Evolutionary conservation across 2,329 filamentous ascomycete genomes (phyloP).

Genomic region (Sphaerulina vaccinii): DNA sequence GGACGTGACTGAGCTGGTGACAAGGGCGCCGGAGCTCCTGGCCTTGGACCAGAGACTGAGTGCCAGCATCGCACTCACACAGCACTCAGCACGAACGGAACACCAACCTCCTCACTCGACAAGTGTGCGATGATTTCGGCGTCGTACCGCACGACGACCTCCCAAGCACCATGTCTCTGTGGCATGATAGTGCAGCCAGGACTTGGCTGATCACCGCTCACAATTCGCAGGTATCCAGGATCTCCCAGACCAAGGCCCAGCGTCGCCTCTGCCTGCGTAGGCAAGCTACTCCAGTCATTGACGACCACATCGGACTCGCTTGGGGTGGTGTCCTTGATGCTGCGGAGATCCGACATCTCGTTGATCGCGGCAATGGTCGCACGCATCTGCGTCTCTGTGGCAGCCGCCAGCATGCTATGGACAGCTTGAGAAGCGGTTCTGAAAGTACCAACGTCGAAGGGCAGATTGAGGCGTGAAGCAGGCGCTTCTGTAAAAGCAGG

Average conservation of each 20-base stretch:
- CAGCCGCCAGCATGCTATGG: background rate
- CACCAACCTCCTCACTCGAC: no score
- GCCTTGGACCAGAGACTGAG: no score
- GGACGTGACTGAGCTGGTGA: no score
- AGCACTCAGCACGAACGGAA: no score
- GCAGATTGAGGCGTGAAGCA: slow-evolving; percentile 11
- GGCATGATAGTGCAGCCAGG: slow-evolving; percentile 24
- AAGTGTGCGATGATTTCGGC: no score
- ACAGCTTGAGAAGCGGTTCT: slow-evolving; percentile 6
- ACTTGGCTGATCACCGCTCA: slow-evolving; percentile 11
- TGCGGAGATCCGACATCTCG: slow-evolving; percentile 8
- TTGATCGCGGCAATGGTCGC: slow-evolving; percentile 25
- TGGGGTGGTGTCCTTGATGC: background rate
- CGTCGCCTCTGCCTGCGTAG: slow-evolving; percentile 17
- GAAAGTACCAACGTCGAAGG: slow-evolving; percentile 22
- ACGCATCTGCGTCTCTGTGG: slow-evolving; percentile 18
- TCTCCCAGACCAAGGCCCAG: slow-evolving; percentile 25
- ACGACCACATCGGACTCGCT: slow-evolving; percentile 21
- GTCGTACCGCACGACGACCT: no score
- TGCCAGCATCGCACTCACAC: no score
- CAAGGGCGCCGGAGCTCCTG: no score
- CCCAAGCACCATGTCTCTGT: slow-evolving; percentile 10
- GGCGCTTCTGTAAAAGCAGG: slow-evolving; percentile 4
- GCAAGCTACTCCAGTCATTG: slow-evolving; percentile 25
- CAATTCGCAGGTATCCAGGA: slow-evolving; percentile 22